Conservation (phyloP, 257 asterid species). For the Penstemon davidsonii region DNA sequence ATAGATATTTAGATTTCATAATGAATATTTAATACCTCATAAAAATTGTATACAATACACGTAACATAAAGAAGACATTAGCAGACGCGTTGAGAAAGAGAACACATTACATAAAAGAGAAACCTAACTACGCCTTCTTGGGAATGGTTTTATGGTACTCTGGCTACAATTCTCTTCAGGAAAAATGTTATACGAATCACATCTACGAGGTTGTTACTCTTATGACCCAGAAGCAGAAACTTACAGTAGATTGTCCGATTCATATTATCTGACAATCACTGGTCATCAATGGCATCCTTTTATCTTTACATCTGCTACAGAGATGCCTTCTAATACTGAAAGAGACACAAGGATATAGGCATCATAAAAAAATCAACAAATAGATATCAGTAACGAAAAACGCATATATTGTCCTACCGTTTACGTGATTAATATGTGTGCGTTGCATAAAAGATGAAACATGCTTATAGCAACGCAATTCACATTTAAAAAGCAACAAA, state of each 20-base stretch:
- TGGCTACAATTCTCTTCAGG: neutral
- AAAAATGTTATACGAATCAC: slow-evolving; percentile 1
- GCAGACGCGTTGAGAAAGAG: neutral
- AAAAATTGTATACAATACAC: too few relatives aligned
- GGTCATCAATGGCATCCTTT: slow-evolving; percentile 4
- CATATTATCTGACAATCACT: neutral
- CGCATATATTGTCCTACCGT: too few relatives aligned
- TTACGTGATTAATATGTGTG: too few relatives aligned
- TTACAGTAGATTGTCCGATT: neutral
- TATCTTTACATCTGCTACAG: slow-evolving; percentile 14
- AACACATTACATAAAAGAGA: neutral
- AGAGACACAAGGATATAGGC: slow-evolving; percentile 13
- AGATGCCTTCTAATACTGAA: slow-evolving; percentile 25
- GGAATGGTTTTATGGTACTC: neutral
- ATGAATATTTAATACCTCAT: too few relatives aligned
- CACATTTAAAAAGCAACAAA: too few relatives aligned
- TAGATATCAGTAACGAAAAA: neutral
- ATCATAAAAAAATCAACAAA: neutral
- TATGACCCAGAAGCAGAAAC: slow-evolving; percentile 11
- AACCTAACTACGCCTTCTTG: neutral
- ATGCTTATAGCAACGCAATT: too few relatives aligned
- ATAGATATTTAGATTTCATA: too few relatives aligned
- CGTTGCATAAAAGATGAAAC: too few relatives aligned
- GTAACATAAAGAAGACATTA: too few relatives aligned
- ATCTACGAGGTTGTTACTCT: neutral